These are phyloP conservation scores for Lathyrus oleraceus DNA, from an alignment of 306 rosid species.

Conservation along the genomic window DNA sequence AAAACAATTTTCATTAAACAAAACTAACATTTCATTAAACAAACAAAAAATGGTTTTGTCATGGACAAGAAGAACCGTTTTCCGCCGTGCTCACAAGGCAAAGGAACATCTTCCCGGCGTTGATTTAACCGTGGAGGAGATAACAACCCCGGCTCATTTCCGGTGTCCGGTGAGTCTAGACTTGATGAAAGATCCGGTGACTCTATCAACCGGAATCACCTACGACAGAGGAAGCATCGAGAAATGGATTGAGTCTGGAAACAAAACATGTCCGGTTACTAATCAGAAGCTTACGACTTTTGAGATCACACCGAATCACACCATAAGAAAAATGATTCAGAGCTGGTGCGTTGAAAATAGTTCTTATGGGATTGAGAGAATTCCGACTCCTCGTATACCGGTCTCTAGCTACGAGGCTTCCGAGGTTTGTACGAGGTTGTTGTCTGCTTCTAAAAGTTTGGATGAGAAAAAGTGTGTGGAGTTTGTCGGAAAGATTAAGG, in stretches of 20 bases:
- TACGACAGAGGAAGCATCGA: conserved; percentile 84
- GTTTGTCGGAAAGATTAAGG: conserved; percentile 54
- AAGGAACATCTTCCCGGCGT: conserved; percentile 21
- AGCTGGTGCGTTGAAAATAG: conserved; percentile 80
- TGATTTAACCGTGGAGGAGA: conserved; percentile 44
- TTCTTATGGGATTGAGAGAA: conserved; percentile 62
- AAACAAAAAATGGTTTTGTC: conserved; percentile 55
- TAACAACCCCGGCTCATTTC: conserved; percentile 59
- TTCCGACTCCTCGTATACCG: conserved; percentile 78
- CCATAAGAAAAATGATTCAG: conserved; percentile 68
- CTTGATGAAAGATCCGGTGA: conserved; percentile 83
- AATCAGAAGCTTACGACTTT: conserved; percentile 50
- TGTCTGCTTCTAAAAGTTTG: conserved; percentile 19
- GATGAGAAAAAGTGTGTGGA: conserved; percentile 53
- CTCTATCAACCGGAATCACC: conserved; percentile 72
- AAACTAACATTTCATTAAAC: neutral
- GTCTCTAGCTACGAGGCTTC: conserved; percentile 39
- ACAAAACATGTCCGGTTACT: conserved; percentile 68
- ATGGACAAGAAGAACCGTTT: conserved; percentile 56
- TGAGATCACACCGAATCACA: conserved; percentile 73
- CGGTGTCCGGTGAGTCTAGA: conserved; percentile 77
- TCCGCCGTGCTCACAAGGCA: conserved; percentile 38
- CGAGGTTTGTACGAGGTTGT: conserved; percentile 40
- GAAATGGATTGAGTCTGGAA: conserved; percentile 67
- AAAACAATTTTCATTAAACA: neutral